Evolutionary conservation across 2,329 filamentous ascomycete species (phyloP).

Genomic region (Aspergillus pseudotamarii): DNA sequence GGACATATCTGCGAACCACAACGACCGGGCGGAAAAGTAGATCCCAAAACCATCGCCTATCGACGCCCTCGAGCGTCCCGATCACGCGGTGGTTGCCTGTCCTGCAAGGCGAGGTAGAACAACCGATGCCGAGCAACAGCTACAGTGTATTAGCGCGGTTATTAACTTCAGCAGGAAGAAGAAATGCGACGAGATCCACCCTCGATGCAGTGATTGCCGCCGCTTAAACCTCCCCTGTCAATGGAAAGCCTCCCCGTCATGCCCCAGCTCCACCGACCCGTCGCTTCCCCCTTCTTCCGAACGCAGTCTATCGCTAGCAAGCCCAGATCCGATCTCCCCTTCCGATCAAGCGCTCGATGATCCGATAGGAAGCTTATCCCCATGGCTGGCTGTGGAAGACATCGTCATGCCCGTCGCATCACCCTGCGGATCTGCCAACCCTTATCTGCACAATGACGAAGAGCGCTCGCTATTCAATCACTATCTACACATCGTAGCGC

Average conservation of each 20-base stretch:
- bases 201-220: constrained; percentile 30
- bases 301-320: constrained; percentile 7
- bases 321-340: constrained; percentile 8
- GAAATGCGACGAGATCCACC: constrained; percentile 27
- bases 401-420: constrained; percentile 11
- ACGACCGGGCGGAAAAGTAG: constrained; percentile 8
- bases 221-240: constrained; percentile 28
- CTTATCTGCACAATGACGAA: constrained; percentile 27
- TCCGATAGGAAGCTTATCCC: constrained; percentile 18
- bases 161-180: constrained; percentile 23
- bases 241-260: constrained; percentile 15
- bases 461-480: constrained; percentile 34
- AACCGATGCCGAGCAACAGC: background rate
- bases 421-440: constrained; percentile 20
- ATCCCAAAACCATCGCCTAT: constrained; percentile 1
- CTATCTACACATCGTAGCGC: constrained; percentile 30
- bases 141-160: background rate
- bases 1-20: constrained; percentile 28
- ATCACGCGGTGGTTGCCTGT: constrained; percentile 29
- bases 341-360: constrained; percentile 17
- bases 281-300: constrained; percentile 6
- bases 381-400: constrained; percentile 13
- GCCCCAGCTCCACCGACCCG: constrained; percentile 8
- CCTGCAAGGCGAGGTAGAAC: constrained; percentile 28
- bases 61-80: constrained; percentile 27